Conservation (phyloP, 2,329 filamentous ascomycete species). For the Trichocomaceae sp. region DNA sequence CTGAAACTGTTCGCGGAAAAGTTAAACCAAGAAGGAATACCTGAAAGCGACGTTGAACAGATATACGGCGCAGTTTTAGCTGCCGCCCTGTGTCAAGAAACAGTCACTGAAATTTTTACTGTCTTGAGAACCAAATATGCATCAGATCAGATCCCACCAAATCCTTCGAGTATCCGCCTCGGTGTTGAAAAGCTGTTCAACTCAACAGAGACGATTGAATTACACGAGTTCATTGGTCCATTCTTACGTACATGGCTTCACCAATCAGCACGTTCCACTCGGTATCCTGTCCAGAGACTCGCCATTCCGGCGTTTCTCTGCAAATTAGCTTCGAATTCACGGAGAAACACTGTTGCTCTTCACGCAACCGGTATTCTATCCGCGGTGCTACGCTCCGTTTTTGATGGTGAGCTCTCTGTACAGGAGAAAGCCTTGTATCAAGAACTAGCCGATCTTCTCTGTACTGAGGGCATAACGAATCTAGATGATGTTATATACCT, state of each 20-base stretch:
- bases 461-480: conserved; percentile 68
- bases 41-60: conserved; percentile 58
- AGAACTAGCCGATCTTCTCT: conserved; percentile 60
- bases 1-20: conserved; percentile 59
- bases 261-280: conserved; percentile 51
- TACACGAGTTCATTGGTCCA: conserved; percentile 33
- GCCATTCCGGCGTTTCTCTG: conserved; percentile 60
- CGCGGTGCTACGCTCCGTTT: conserved; percentile 57
- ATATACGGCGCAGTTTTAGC: conserved; percentile 76
- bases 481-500: conserved; percentile 80
- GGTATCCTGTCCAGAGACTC: conserved; percentile 36
- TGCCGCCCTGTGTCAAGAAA: conserved; percentile 73
- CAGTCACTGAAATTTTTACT: conserved; percentile 61
- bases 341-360: conserved; percentile 63
- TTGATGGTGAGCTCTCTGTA: conserved; percentile 49
- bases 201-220: conserved; percentile 38
- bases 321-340: conserved; percentile 54
- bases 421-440: conserved; percentile 56
- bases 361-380: conserved; percentile 66
- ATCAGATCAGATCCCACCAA: conserved; percentile 12
- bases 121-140: conserved; percentile 28
- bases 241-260: conserved; percentile 47
- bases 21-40: conserved; percentile 33
- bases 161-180: conserved; percentile 20
- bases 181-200: conserved; percentile 34